Conservation (phyloP, 73 alveolate genomes). For the Paraurostyla sp. region DNA sequence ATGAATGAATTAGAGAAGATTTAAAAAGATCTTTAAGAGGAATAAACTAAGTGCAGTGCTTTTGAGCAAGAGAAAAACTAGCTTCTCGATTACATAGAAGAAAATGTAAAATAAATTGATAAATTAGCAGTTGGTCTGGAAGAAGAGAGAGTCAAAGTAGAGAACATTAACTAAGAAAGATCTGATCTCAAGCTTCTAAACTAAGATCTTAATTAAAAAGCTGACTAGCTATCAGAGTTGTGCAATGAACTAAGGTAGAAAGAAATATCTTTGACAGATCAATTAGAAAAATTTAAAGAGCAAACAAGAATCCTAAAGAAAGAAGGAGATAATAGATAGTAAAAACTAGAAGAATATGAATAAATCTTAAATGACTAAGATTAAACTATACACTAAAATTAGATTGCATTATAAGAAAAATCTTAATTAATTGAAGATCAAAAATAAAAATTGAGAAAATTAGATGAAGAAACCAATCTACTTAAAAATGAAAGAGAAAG, state of each 20-base stretch:
- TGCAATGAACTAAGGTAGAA: not conserved
- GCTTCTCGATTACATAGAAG: slow-evolving; percentile 14
- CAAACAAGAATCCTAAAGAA: not conserved
- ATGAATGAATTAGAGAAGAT: not conserved
- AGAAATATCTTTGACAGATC: not conserved
- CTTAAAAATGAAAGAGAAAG: not conserved
- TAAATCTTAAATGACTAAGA: not conserved
- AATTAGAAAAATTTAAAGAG: slow-evolving; percentile 5
- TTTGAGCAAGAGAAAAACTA: slow-evolving; percentile 9
- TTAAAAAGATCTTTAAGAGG: not conserved
- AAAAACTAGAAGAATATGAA: not conserved
- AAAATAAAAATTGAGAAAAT: not conserved
- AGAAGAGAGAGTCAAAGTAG: not conserved
- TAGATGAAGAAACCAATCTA: not conserved
- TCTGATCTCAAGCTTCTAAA: not conserved
- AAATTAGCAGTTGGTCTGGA: not conserved
- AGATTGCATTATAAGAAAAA: slow-evolving; percentile 9
- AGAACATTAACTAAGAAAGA: slow-evolving; percentile 2
- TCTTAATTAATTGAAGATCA: not conserved
- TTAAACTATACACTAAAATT: no score
- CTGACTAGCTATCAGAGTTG: not conserved
- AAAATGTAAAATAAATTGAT: slow-evolving; percentile 37
- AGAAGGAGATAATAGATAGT: slow-evolving; percentile 16
- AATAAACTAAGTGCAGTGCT: not conserved
- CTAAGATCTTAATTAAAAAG: not conserved